Conservation (phyloP, 805 yeast species). For the Limtongia smithiae region DNA sequence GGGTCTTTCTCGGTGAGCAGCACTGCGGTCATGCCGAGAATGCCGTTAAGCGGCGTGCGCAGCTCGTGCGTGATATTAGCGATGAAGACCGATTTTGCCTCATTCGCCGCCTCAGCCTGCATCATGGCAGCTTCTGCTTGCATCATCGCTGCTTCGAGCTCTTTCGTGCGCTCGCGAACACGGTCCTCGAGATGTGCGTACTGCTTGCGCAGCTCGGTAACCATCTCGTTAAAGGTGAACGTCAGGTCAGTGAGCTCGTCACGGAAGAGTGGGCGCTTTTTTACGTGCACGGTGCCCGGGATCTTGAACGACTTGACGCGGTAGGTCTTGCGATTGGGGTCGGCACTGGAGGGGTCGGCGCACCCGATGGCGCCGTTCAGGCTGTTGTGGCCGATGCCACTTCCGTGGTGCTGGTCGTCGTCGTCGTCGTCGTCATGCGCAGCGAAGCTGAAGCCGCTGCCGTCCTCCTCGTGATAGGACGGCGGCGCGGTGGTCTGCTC, state of each 20-base stretch:
- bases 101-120: constrained; percentile 69
- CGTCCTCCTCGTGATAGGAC: constrained; percentile 1
- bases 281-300: constrained; percentile 26
- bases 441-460: not conserved
- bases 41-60: constrained; percentile 94
- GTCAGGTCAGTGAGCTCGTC: constrained; percentile 89
- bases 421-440: not conserved
- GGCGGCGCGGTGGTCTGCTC: constrained; percentile 48
- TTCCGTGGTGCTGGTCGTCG: no score
- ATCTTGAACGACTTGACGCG: constrained; percentile 12
- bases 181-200: constrained; percentile 83
- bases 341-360: not conserved
- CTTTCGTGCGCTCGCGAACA: constrained; percentile 79
- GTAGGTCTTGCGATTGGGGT: not conserved
- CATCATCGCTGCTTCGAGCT: constrained; percentile 58
- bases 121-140: constrained; percentile 44
- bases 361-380: not conserved
- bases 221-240: constrained; percentile 87
- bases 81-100: constrained; percentile 89
- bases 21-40: constrained; percentile 90
- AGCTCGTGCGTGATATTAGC: constrained; percentile 93
- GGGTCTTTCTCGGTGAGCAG: constrained; percentile 82
- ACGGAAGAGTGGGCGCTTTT: constrained; percentile 39
- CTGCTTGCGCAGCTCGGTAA: constrained; percentile 79
- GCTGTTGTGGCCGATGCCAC: not conserved